phyloP scores from a whole-genome alignment of 129 eudicot genomes.

The Flaveria sonorensis region DNA sequence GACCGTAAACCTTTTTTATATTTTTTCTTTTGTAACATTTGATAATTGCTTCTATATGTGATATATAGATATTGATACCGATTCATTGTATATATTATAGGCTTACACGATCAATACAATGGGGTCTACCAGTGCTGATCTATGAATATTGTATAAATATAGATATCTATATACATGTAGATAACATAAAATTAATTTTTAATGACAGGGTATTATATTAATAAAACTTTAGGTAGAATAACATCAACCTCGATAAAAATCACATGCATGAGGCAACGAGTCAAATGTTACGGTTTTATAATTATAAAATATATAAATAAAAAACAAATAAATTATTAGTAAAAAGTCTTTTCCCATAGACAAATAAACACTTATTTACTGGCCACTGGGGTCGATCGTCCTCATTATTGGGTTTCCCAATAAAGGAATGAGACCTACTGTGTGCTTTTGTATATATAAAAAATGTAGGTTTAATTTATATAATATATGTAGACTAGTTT shows the following conservation, averaged over 20 bases:
- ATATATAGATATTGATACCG: too few species aligned
- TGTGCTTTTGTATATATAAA: constrained; percentile 12
- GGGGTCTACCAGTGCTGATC: too few species aligned
- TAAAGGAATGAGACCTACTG: constrained; percentile 29
- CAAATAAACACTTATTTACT: constrained; percentile 33
- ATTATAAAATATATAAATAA: not conserved
- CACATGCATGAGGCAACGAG: constrained; percentile 43
- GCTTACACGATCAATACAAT: too few species aligned
- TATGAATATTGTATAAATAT: not conserved
- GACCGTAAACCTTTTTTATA: too few species aligned
- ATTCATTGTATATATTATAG: too few species aligned
- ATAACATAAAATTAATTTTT: not conserved
- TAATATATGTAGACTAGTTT: not conserved
- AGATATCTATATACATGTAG: too few species aligned
- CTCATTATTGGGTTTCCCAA: constrained; percentile 36
- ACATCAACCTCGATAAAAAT: constrained; percentile 47
- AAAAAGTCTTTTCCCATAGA: constrained; percentile 24
- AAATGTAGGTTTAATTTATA: not conserved
- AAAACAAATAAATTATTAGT: constrained; percentile 8
- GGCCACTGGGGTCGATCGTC: constrained; percentile 38
- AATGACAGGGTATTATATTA: constrained; percentile 1
- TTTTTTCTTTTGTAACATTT: too few species aligned
- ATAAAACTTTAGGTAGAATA: constrained; percentile 31
- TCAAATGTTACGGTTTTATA: constrained; percentile 38
- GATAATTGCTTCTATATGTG: not conserved